These are phyloP conservation scores for Gracilaria domingensis DNA, from an alignment of 23 red algal genomes.

Conservation along the genomic window DNA sequence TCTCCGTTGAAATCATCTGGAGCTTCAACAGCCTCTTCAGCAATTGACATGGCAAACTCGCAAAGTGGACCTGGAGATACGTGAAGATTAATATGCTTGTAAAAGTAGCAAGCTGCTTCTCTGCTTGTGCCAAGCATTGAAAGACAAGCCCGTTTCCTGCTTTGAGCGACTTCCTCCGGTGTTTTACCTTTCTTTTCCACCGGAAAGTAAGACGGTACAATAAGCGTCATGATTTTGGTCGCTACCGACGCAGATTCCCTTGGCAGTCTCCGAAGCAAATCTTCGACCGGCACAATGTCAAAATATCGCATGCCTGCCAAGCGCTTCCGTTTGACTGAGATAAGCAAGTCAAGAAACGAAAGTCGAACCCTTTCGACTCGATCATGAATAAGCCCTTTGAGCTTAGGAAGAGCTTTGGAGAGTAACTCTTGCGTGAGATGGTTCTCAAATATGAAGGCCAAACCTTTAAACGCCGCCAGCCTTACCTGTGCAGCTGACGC, in stretches of 20 bases:
- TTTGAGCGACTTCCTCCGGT: conserved; percentile 24
- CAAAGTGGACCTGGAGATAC: conserved; percentile 70
- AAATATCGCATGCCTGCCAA: conserved; percentile 61
- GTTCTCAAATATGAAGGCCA: conserved; percentile 52
- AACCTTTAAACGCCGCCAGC: conserved; percentile 53
- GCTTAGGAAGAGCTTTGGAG: conserved; percentile 34
- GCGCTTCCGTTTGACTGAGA: conserved; percentile 47
- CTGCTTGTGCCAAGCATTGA: conserved; percentile 38
- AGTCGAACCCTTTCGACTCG: conserved; percentile 47
- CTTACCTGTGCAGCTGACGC: conserved; percentile 45
- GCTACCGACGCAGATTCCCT: conserved; percentile 30
- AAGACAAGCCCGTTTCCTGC: conserved; percentile 47
- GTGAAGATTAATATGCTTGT: conserved; percentile 57
- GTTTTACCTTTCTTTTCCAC: conserved; percentile 33
- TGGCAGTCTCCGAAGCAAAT: conserved; percentile 56
- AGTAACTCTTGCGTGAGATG: conserved; percentile 41
- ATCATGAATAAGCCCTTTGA: conserved; percentile 61
- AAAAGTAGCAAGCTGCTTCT: conserved; percentile 62
- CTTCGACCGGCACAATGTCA: conserved; percentile 65
- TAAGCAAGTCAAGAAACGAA: conserved; percentile 50
- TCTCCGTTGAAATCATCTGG: neutral
- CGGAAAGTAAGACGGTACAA: conserved; percentile 70
- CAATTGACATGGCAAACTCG: conserved; percentile 62
- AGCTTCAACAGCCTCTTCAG: conserved; percentile 29
- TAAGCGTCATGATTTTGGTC: conserved; percentile 55